Evolutionary conservation across 2,329 filamentous ascomycete species (phyloP).

Genomic region (Aspergillus proliferans): DNA sequence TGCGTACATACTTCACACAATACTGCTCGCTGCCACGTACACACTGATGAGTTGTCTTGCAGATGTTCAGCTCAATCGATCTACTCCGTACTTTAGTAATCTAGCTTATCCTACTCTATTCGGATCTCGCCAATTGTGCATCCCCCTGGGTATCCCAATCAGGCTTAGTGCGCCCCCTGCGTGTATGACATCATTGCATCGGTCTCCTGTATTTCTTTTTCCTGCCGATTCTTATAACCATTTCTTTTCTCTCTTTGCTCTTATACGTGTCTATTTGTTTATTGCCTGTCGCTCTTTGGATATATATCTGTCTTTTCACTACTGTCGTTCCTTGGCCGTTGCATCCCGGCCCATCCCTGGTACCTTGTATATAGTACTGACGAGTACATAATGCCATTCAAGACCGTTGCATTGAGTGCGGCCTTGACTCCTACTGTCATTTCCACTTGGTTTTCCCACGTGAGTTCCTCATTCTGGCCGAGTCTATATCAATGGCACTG

Average conservation of each 20-base stretch:
- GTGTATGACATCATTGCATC: background rate
- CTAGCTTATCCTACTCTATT: background rate
- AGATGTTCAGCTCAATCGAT: background rate
- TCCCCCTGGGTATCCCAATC: background rate
- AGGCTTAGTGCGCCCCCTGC: background rate
- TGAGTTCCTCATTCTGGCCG: slow-evolving; percentile 41
- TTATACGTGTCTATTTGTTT: too few relatives aligned
- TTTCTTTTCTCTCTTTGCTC: background rate
- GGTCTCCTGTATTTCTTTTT: background rate
- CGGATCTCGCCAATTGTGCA: background rate
- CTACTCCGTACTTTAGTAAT: background rate
- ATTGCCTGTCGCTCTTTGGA: too few relatives aligned
- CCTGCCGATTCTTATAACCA: background rate
- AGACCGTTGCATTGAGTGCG: slow-evolving; percentile 72
- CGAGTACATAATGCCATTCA: slow-evolving; percentile 53
- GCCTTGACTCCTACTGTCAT: slow-evolving; percentile 85
- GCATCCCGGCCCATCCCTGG: background rate
- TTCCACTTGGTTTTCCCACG: slow-evolving; percentile 79
- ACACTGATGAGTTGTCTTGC: background rate
- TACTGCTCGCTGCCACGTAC: background rate
- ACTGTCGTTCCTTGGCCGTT: background rate
- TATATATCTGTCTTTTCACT: too few relatives aligned
- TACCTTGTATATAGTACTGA: background rate
- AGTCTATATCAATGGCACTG: background rate
- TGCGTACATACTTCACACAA: background rate